Conservation (phyloP, 371 early-diverging fungal species). For the Mortierella sp. region DNA sequence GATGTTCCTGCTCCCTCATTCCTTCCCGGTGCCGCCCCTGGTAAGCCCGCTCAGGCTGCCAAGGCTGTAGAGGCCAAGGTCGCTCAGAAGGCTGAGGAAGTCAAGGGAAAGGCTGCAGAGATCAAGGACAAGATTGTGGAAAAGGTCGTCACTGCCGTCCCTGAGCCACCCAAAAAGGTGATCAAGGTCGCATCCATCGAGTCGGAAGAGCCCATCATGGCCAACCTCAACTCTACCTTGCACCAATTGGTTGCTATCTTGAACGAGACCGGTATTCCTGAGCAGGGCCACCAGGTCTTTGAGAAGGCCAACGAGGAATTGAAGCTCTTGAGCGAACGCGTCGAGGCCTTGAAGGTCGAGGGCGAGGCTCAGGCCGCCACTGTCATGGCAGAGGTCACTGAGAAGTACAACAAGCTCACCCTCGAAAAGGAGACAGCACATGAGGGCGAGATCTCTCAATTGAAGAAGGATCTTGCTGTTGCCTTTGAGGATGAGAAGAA, state of each 20-base stretch:
- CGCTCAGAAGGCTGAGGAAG: conserved; percentile 3
- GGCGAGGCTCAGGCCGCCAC: conserved; percentile 58
- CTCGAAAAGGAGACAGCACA: conserved; percentile 46
- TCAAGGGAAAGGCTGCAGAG: not conserved
- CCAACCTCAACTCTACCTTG: conserved; percentile 53
- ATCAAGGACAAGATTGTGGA: conserved; percentile 25
- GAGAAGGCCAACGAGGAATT: conserved; percentile 56
- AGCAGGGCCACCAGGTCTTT: conserved; percentile 57
- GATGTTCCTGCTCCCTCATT: conserved; percentile 41
- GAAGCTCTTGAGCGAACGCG: conserved; percentile 50
- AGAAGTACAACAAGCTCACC: conserved; percentile 38
- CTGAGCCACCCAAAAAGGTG: conserved; percentile 40
- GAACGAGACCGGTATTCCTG: conserved; percentile 56
- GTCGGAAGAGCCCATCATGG: conserved; percentile 55
- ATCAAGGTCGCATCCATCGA: conserved; percentile 49
- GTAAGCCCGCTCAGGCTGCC: conserved; percentile 31
- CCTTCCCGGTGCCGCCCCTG: conserved; percentile 49
- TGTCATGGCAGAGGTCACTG: conserved; percentile 54
- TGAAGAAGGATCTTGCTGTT: conserved; percentile 59
- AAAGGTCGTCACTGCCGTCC: not conserved
- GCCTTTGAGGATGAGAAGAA: conserved; percentile 59
- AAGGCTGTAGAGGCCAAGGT: conserved; percentile 35
- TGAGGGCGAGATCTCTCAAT: conserved; percentile 55
- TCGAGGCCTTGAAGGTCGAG: conserved; percentile 55
- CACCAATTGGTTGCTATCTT: conserved; percentile 47